A percentile compares a stretch with the other conserved stretches of the same genome.
Evolutionary conservation across 805 yeast genomes (phyloP).

Genomic region (Hanseniaspora thailandica): DNA sequence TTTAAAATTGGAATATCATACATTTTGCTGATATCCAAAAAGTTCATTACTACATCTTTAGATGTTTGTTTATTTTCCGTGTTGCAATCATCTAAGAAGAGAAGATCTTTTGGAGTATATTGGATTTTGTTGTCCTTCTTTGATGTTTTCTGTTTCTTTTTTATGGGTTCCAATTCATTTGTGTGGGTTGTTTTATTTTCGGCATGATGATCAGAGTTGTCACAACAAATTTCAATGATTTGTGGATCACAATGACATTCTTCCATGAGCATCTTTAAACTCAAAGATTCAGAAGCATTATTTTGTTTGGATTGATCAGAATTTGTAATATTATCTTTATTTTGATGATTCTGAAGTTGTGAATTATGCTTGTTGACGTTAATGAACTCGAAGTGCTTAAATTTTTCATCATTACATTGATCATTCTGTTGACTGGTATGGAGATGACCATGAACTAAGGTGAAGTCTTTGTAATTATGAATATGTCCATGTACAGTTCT

Average conservation of each 20-base stretch:
- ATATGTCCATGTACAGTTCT: conserved; percentile 48
- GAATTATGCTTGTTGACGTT: conserved; percentile 20
- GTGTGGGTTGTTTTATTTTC: background rate
- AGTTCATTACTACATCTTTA: conserved; percentile 22
- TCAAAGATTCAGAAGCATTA: background rate
- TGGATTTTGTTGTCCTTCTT: background rate
- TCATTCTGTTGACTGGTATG: conserved; percentile 29
- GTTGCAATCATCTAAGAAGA: conserved; percentile 8
- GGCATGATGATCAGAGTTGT: conserved; percentile 24
- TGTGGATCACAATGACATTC: conserved; percentile 23
- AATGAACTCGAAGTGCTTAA: conserved; percentile 34
- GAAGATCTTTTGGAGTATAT: background rate
- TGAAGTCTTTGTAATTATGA: conserved; percentile 48
- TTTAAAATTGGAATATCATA: conserved; percentile 28
- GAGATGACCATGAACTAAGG: conserved; percentile 59
- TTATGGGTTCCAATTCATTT: background rate
- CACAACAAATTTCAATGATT: conserved; percentile 35
- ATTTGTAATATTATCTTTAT: background rate
- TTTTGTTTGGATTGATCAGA: background rate
- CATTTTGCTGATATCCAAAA: conserved; percentile 27
- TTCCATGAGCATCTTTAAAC: conserved; percentile 5
- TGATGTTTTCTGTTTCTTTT: background rate
- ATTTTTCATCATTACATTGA: conserved; percentile 22
- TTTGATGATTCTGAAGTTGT: background rate
- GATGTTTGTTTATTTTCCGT: conserved; percentile 4